These are phyloP conservation scores for Hemisphaericaspora xylofermentans DNA, from an alignment of 1,139 yeast species.

Conservation along the genomic window DNA sequence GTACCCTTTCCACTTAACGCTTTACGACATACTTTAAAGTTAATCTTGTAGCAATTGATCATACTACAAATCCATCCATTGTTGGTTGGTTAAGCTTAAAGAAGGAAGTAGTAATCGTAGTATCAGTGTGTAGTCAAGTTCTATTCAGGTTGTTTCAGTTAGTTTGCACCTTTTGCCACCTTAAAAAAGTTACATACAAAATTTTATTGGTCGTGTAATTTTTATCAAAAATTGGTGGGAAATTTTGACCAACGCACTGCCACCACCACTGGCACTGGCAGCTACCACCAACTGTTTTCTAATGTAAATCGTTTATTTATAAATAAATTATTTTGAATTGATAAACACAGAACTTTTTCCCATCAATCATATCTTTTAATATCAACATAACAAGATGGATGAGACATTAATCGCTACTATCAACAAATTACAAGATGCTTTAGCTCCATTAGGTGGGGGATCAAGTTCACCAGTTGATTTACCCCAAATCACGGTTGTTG, in stretches of 20 bases:
- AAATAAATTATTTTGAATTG: too few species aligned
- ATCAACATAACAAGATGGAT: constrained; percentile 65
- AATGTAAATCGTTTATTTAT: neutral
- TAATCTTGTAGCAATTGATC: too few species aligned
- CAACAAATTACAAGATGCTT: constrained; percentile 89
- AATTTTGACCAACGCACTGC: neutral
- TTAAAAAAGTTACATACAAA: neutral
- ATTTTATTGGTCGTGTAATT: neutral
- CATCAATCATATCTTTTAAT: too few species aligned
- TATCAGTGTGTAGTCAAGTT: neutral
- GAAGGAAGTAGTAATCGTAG: too few species aligned
- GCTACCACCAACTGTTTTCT: neutral
- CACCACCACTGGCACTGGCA: too few species aligned
- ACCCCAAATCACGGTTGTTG: constrained; percentile 96
- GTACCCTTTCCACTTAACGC: too few species aligned
- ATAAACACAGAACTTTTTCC: too few species aligned
- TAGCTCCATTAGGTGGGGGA: constrained; percentile 91
- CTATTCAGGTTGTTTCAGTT: too few species aligned
- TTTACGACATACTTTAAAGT: too few species aligned
- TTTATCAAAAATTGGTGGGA: neutral
- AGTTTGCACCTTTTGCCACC: neutral
- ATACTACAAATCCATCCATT: too few species aligned
- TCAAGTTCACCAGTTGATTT: constrained; percentile 82
- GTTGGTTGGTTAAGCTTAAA: too few species aligned
- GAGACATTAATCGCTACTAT: constrained; percentile 86